Conservation (phyloP, 176 grass and related monocot genomes). For the barley (Hordeum vulgare) region DNA sequence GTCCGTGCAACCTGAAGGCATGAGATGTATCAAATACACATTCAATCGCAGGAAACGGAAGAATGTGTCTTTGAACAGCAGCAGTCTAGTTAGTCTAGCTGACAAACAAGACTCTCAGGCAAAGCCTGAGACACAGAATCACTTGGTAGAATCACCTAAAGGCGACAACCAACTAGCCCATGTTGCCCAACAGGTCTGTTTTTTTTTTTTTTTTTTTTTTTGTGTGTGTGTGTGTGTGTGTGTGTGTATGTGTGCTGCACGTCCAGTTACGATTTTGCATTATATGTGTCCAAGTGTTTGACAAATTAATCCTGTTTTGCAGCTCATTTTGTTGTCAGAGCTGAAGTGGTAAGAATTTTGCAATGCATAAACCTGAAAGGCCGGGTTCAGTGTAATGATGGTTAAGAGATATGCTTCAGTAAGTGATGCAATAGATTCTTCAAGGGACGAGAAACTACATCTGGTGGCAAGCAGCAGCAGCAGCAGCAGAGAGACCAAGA, state of each 20-base stretch:
- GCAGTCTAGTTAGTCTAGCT: conserved; percentile 2
- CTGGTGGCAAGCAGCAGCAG: background rate
- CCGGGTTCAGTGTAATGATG: conserved; percentile 4
- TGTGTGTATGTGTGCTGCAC: background rate
- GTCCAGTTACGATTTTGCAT: conserved; percentile 9
- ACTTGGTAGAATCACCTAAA: conserved; percentile 44
- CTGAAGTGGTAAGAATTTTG: conserved; percentile 44
- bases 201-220: too few relatives aligned
- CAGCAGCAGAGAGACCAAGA: background rate
- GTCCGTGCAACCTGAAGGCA: conserved; percentile 42
- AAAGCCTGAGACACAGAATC: conserved; percentile 26
- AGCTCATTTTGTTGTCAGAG: conserved; percentile 87
- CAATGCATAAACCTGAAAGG: conserved; percentile 17
- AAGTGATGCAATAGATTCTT: conserved; percentile 15
- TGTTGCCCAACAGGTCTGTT: conserved; percentile 74
- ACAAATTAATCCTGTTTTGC: conserved; percentile 26
- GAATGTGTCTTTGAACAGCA: conserved; percentile 30
- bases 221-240: too few relatives aligned
- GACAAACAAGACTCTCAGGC: conserved; percentile 21
- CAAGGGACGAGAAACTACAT: background rate
- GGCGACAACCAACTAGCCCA: conserved; percentile 61
- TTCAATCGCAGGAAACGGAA: conserved; percentile 91
- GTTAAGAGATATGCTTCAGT: background rate
- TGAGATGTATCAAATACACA: conserved; percentile 72
- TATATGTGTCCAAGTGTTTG: conserved; percentile 1